A percentile compares a stretch with the other conserved stretches of the same genome.
Conservation (phyloP, 257 asterid species). For the Salvia rosmarinus region DNA sequence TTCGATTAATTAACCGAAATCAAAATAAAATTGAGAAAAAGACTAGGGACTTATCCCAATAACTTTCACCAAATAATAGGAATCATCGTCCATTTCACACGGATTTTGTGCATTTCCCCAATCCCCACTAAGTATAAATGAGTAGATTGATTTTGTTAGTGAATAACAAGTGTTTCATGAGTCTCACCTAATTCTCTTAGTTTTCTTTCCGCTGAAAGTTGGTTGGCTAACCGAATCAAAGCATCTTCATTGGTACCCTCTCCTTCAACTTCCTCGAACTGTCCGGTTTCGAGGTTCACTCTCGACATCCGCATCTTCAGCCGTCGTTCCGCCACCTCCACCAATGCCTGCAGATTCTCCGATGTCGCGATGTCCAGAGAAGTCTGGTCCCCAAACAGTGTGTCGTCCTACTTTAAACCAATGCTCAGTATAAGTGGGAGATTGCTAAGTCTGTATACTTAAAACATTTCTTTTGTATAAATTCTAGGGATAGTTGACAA, state of each 20-base stretch:
- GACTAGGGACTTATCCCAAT: too few relatives aligned
- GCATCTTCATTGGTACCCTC: slow-evolving; percentile 65
- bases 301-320: slow-evolving; percentile 59
- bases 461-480: too few relatives aligned
- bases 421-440: too few relatives aligned
- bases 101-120: too few relatives aligned
- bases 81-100: background rate
- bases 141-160: background rate
- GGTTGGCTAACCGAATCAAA: slow-evolving; percentile 44
- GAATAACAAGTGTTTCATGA: slow-evolving; percentile 25
- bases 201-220: slow-evolving; percentile 45
- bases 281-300: slow-evolving; percentile 72
- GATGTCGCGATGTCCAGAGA: slow-evolving; percentile 55
- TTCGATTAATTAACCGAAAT: too few relatives aligned
- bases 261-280: slow-evolving; percentile 43
- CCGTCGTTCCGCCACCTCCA: slow-evolving; percentile 45
- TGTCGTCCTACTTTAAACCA: slow-evolving; percentile 42
- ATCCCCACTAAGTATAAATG: too few relatives aligned
- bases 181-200: slow-evolving; percentile 21
- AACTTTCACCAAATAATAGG: too few relatives aligned
- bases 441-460: too few relatives aligned
- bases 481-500: too few relatives aligned
- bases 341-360: slow-evolving; percentile 49
- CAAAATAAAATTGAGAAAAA: too few relatives aligned
- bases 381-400: slow-evolving; percentile 58